Conservation (phyloP, 192 early-diverging fungal genomes). For the Lobosporangium transversale region DNA sequence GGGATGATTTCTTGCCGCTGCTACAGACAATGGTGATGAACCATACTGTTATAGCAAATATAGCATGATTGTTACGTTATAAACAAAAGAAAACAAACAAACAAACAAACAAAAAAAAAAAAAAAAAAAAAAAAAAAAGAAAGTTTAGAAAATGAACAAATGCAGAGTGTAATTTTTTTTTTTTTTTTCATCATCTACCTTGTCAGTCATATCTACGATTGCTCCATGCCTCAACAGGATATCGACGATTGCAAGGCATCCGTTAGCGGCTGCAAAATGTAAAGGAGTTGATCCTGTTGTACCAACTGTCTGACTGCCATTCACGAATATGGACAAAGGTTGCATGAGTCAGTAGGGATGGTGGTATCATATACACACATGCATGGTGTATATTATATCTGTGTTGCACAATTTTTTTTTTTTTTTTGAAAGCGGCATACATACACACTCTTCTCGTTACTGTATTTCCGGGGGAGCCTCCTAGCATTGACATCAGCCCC, state of each 20-base stretch:
- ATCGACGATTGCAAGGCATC: constrained; percentile 67
- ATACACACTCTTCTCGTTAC: constrained; percentile 51
- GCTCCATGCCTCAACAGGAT: constrained; percentile 71
- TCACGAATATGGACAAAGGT: not conserved
- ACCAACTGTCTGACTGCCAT: constrained; percentile 53
- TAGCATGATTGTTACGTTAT: not conserved
- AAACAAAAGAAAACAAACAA: not conserved
- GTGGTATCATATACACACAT: too few species aligned
- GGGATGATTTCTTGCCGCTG: constrained; percentile 61
- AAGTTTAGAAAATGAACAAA: too few species aligned
- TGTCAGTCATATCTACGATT: constrained; percentile 66
- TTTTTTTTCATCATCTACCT: too few species aligned
- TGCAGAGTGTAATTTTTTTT: too few species aligned
- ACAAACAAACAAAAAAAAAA: too few species aligned
- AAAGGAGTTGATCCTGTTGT: constrained; percentile 80
- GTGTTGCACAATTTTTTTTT: too few species aligned
- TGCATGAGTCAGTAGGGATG: not conserved
- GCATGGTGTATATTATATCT: too few species aligned
- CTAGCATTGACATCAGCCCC: constrained; percentile 78
- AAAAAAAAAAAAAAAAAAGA: too few species aligned
- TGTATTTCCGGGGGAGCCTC: constrained; percentile 43
- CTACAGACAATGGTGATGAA: constrained; percentile 61
- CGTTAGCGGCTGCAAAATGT: constrained; percentile 87
- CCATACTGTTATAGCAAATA: constrained; percentile 53
- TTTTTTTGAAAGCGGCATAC: constrained; percentile 1